A percentile compares a stretch with the other conserved stretches of the same genome.
phyloP scores from a whole-genome alignment of 345 rosid species.

The Eutrema japonicum region DNA sequence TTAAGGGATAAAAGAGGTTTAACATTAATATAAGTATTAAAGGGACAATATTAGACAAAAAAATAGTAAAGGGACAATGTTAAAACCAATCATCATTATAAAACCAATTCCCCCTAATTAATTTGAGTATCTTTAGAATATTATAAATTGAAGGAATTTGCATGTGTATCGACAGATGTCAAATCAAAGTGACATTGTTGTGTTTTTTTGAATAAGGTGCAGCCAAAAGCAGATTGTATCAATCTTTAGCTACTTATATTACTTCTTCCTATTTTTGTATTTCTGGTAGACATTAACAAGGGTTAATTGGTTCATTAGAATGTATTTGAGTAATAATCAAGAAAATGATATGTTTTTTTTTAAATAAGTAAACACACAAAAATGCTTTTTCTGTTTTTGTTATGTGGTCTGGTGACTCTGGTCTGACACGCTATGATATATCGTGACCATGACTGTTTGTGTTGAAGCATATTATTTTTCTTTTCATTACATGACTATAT shows the following conservation, averaged over 20 bases:
- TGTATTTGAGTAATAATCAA: neutral
- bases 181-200: slow-evolving; percentile 3
- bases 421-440: neutral
- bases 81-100: no score
- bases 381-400: neutral
- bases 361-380: neutral
- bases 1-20: no score
- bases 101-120: no score
- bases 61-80: no score
- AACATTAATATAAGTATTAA: no score
- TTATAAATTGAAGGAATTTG: neutral
- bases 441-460: neutral
- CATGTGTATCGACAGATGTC: slow-evolving; percentile 32
- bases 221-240: neutral
- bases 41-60: no score
- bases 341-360: neutral
- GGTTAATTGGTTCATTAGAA: neutral
- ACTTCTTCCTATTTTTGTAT: slow-evolving; percentile 1
- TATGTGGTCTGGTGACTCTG: neutral
- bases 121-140: neutral
- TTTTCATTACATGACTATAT: neutral
- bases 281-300: neutral
- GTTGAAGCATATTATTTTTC: neutral
- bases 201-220: slow-evolving; percentile 1
- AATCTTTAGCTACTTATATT: neutral